Percentiles rank a stretch among this genome's conserved stretches.
phyloP scores from a whole-genome alignment of 768 basidiomycete species.

The Terana coerulea region DNA sequence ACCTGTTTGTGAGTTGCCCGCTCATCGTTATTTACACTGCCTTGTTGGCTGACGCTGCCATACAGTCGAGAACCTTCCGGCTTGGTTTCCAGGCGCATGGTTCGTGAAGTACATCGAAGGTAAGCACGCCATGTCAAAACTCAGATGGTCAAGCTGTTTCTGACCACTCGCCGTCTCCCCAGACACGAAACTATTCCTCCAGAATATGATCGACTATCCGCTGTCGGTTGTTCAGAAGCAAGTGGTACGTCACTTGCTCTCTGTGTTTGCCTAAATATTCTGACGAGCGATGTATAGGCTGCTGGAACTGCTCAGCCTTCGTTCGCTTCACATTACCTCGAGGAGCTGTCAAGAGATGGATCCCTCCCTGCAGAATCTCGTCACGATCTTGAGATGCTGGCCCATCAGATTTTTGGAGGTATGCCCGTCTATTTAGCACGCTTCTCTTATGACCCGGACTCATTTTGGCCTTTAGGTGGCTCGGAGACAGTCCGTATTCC shows the following conservation, averaged over 20 bases:
- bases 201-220: conserved; percentile 6
- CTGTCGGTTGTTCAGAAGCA: neutral
- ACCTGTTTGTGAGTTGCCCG: neutral
- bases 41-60: neutral
- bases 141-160: neutral
- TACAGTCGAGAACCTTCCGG: conserved; percentile 4
- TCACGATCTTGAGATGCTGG: neutral
- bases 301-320: conserved; percentile 1
- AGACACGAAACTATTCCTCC: conserved; percentile 1
- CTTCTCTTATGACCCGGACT: neutral
- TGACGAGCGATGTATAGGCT: neutral
- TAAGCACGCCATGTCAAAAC: neutral
- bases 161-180: neutral
- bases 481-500: neutral
- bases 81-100: conserved; percentile 14
- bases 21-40: neutral
- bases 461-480: neutral
- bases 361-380: neutral
- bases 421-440: neutral
- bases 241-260: neutral
- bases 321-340: neutral
- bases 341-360: neutral
- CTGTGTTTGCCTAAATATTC: neutral
- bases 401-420: conserved; percentile 2
- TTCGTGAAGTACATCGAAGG: neutral